phyloP scores from a whole-genome alignment of 2,329 filamentous ascomycete genomes.

The Mycosphaerelloides madeirae region DNA sequence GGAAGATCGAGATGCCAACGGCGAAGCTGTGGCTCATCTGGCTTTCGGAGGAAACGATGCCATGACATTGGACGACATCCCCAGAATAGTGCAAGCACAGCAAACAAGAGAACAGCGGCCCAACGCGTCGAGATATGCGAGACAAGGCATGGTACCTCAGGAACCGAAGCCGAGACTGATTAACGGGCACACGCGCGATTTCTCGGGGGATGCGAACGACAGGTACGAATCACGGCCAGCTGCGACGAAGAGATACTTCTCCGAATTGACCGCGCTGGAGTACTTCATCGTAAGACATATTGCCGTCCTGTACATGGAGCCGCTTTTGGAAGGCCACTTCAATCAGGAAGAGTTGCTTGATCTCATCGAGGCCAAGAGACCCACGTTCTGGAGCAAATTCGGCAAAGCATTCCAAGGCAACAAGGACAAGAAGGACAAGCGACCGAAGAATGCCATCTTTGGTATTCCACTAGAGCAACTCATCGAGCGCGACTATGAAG shows the following conservation, averaged over 20 bases:
- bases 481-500: slow-evolving; percentile 87
- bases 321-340: slow-evolving; percentile 83
- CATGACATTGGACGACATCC: slow-evolving; percentile 91
- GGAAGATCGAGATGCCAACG: slow-evolving; percentile 67
- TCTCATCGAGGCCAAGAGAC: slow-evolving; percentile 87
- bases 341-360: slow-evolving; percentile 88
- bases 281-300: slow-evolving; percentile 97
- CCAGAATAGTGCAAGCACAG: slow-evolving; percentile 89
- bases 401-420: slow-evolving; percentile 70
- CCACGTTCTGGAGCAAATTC: slow-evolving; percentile 97
- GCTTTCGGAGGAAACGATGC: slow-evolving; percentile 89
- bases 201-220: slow-evolving; percentile 52
- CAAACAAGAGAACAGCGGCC: slow-evolving; percentile 87
- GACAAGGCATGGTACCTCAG: slow-evolving; percentile 62
- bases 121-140: slow-evolving; percentile 70
- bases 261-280: slow-evolving; percentile 87
- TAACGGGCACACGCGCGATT: slow-evolving; percentile 63
- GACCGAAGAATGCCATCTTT: slow-evolving; percentile 89
- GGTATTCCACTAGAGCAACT: slow-evolving; percentile 83
- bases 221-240: slow-evolving; percentile 35
- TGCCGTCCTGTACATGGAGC: slow-evolving; percentile 91
- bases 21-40: slow-evolving; percentile 64
- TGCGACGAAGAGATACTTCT: slow-evolving; percentile 77
- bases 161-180: slow-evolving; percentile 65
- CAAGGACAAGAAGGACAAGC: slow-evolving; percentile 66